phyloP scores from a whole-genome alignment of 2,329 filamentous ascomycete genomes.

The Fonsecaea pugnacius region DNA sequence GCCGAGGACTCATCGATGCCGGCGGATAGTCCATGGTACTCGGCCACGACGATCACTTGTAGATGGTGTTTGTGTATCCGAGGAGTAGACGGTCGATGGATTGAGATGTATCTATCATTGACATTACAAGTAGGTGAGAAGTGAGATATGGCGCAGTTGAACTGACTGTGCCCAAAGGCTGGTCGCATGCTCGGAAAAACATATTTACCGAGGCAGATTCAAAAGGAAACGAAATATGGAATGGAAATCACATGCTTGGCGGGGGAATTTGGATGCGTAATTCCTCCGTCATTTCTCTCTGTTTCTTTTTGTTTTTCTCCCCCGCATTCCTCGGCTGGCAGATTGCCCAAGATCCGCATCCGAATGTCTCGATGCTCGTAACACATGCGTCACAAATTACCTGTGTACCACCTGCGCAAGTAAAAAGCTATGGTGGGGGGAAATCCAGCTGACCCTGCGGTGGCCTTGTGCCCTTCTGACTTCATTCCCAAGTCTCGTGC shows the following conservation, averaged over 20 bases:
- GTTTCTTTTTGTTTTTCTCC: neutral
- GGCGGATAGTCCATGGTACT: neutral
- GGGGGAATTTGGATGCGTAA: neutral
- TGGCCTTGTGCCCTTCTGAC: neutral
- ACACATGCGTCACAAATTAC: slow-evolving; percentile 3
- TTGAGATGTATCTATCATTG: neutral
- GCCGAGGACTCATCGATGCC: neutral
- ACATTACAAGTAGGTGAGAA: too few relatives aligned
- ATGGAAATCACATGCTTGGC: neutral
- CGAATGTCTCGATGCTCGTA: neutral
- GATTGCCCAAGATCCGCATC: neutral
- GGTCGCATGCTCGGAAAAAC: slow-evolving; percentile 1
- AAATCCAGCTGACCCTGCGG: slow-evolving; percentile 2
- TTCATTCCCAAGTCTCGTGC: neutral
- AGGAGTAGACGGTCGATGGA: neutral
- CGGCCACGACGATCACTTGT: neutral
- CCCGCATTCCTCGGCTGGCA: neutral
- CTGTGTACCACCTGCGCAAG: too few relatives aligned
- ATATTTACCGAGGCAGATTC: slow-evolving; percentile 13
- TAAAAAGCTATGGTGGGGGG: neutral
- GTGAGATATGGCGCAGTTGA: too few relatives aligned
- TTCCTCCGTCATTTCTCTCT: neutral
- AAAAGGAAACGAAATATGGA: too few relatives aligned
- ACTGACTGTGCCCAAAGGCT: too few relatives aligned
- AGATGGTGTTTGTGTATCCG: neutral